Evolutionary conservation across 2,329 filamentous ascomycete species (phyloP).

Genomic region (Penicillium decumbens): DNA sequence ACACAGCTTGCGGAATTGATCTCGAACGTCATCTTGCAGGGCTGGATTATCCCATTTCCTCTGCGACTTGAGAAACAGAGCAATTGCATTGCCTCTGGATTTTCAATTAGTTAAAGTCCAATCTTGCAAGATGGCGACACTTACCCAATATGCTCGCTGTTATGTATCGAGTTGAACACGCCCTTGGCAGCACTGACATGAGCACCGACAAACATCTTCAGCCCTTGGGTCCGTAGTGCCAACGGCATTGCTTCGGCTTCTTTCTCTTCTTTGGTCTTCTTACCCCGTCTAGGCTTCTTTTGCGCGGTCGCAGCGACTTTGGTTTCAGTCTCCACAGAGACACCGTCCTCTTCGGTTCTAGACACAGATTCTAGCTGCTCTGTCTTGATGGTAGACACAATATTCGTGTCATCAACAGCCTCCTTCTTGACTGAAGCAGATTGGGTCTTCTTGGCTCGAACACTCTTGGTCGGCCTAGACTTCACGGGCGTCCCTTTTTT

Average conservation of each 20-base stretch:
- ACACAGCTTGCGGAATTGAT: slow-evolving; percentile 66
- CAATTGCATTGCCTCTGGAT: slow-evolving; percentile 77
- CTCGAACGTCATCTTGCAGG: slow-evolving; percentile 62
- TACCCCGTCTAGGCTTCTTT: slow-evolving; percentile 48
- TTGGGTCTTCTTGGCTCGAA: slow-evolving; percentile 12
- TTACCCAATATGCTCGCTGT: slow-evolving; percentile 68
- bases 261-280: slow-evolving; percentile 54
- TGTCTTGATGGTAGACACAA: not conserved
- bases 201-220: slow-evolving; percentile 83
- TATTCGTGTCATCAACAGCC: slow-evolving; percentile 1
- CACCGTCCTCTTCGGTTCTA: slow-evolving; percentile 5
- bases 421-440: slow-evolving; percentile 16
- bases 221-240: slow-evolving; percentile 62
- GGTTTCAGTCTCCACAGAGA: slow-evolving; percentile 15
- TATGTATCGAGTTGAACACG: slow-evolving; percentile 83
- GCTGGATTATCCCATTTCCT: slow-evolving; percentile 88
- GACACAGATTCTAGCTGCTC: not conserved
- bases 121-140: slow-evolving; percentile 3
- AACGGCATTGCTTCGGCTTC: slow-evolving; percentile 58
- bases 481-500: slow-evolving; percentile 8
- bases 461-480: slow-evolving; percentile 1
- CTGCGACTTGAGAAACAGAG: slow-evolving; percentile 92
- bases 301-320: slow-evolving; percentile 50
- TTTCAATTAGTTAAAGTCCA: not conserved
- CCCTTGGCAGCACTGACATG: slow-evolving; percentile 89